phyloP scores from a whole-genome alignment of 2,329 filamentous ascomycete species.

The Tolypocladium sp. region DNA sequence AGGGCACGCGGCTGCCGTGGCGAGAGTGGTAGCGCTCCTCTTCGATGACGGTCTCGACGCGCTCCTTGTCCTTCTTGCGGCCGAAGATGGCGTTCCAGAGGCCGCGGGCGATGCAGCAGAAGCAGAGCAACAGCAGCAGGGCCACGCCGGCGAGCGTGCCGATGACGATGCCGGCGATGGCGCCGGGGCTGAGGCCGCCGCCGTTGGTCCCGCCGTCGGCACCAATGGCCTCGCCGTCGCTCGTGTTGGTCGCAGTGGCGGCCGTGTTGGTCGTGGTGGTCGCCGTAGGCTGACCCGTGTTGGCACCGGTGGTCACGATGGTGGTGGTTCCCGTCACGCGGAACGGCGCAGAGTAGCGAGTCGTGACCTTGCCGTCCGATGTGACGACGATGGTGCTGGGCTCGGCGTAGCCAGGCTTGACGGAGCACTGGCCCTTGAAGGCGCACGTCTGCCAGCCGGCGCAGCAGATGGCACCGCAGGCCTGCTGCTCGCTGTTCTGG shows the following conservation, averaged over 20 bases:
- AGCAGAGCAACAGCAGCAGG: constrained; percentile 61
- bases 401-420: constrained; percentile 38
- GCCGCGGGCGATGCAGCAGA: constrained; percentile 61
- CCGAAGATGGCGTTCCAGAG: constrained; percentile 57
- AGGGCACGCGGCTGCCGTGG: constrained; percentile 31
- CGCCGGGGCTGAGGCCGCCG: constrained; percentile 54
- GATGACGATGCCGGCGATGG: constrained; percentile 75
- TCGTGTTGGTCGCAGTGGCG: constrained; percentile 34
- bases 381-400: constrained; percentile 34
- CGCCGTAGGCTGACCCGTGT: constrained; percentile 36
- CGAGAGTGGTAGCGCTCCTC: constrained; percentile 51
- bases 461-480: constrained; percentile 65
- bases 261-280: constrained; percentile 44
- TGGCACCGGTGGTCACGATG: constrained; percentile 39
- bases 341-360: constrained; percentile 40
- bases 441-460: constrained; percentile 60
- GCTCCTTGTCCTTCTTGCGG: constrained; percentile 42
- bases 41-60: constrained; percentile 41
- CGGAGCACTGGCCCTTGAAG: constrained; percentile 45
- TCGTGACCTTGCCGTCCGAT: constrained; percentile 39
- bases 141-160: constrained; percentile 59
- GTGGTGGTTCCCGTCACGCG: constrained; percentile 49
- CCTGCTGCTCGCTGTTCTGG: constrained; percentile 41
- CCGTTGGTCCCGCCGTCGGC: constrained; percentile 26
- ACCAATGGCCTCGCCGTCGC: constrained; percentile 32